Evolutionary conservation across 1,284 basidiomycete species (phyloP), one percentile per base, ranked within the genome.

Genomic region (Volvariella surrecta): DNA sequence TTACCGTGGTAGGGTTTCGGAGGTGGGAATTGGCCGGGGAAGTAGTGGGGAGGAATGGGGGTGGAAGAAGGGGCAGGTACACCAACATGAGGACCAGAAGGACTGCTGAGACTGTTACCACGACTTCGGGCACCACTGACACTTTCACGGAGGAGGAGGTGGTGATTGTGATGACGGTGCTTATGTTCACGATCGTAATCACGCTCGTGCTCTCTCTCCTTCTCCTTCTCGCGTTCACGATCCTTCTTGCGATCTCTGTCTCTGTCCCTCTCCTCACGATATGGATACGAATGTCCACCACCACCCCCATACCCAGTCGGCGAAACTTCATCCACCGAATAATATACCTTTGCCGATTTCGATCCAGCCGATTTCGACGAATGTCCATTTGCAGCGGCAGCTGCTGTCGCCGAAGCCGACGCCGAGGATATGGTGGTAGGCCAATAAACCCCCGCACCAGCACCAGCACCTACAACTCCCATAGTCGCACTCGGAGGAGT

Each of bases 101-200:
- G 32, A 6, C 39, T 30, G 37, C 40, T 32, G 37, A 42, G 37
- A 45, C 42, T 44, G 16, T 37, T 24, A 18, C 24, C 39, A 3
- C 22, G 40, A 11, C 37, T 35, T 35, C 34, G 4, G 8, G n/a
- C 15, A 6, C 34, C 18, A 8, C 8, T 35, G 6, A 7, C 18
- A 35, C 34, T 15, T 31, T 31, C 9, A 31, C 30, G 9, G 30
- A 40, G 45, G 44, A 10, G 49, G 43, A 34, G 50, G 11, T 50
- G 39, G 54, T 53, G 37, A 52, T 52, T n/a, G 51, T 44, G 22
- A 43, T 46, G 24, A 28, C 11, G 24, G 24, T 28, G 24, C 11
- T 6, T 28, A 28, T 28, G 24, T 11, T 28, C 24, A 11, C 24
- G 24, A 11, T 15, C 52, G 52, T 32, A 52, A 45, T 22, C 48